A percentile compares a stretch with the other conserved stretches of the same genome.
Conservation (phyloP, 495 filamentous ascomycete genomes). For the Trichocladium uniseriatum region DNA sequence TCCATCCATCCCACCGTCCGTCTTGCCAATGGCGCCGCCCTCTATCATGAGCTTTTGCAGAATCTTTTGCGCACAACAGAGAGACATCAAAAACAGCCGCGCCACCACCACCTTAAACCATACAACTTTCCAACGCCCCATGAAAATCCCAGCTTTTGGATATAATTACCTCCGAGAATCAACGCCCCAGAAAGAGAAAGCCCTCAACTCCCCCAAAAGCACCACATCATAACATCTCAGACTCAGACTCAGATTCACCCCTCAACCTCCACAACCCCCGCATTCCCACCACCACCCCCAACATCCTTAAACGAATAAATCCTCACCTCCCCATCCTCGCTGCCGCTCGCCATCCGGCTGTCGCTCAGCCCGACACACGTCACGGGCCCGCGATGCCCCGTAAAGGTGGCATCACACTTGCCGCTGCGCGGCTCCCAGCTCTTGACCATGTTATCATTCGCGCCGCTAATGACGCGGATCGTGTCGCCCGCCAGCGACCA, state of each 20-base stretch:
- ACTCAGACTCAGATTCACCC: too few species aligned
- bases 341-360: conserved; percentile 73
- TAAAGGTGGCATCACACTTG: conserved; percentile 82
- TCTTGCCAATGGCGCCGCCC: too few species aligned
- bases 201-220: not conserved
- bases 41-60: not conserved
- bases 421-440: conserved; percentile 91
- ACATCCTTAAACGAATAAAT: conserved; percentile 71
- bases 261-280: not conserved
- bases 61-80: not conserved
- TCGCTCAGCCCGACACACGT: conserved; percentile 71
- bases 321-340: conserved; percentile 85
- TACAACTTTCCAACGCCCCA: too few species aligned
- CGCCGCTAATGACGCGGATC: conserved; percentile 76
- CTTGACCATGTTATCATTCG: conserved; percentile 91
- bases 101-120: too few species aligned
- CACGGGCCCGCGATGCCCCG: conserved; percentile 73
- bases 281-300: not conserved
- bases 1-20: too few species aligned
- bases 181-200: not conserved
- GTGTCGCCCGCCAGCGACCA: conserved; percentile 93
- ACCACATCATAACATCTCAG: too few species aligned
- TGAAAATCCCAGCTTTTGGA: too few species aligned
- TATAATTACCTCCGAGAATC: too few species aligned
- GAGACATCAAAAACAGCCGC: too few species aligned